Evolutionary conservation across 306 rosid species (phyloP).

Genomic region (Rubus idaeus): DNA sequence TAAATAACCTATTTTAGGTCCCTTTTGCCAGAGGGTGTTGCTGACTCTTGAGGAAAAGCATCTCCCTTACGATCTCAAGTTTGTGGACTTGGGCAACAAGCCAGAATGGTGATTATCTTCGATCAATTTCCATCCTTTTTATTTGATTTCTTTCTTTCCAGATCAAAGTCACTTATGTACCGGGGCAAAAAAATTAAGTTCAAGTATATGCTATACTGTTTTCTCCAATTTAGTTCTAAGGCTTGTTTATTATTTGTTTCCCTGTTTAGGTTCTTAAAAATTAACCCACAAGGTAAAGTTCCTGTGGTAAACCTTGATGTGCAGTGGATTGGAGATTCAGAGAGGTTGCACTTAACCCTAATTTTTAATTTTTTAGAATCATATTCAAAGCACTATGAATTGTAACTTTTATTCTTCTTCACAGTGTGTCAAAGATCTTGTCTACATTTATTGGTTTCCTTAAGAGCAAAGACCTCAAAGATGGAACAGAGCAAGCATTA

Average conservation of each 20-base stretch:
- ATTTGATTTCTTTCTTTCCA: background rate
- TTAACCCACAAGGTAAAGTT: slow-evolving; percentile 78
- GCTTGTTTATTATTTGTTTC: slow-evolving; percentile 16
- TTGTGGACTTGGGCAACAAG: slow-evolving; percentile 76
- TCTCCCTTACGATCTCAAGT: slow-evolving; percentile 75
- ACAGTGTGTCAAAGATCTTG: slow-evolving; percentile 85
- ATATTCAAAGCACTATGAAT: background rate
- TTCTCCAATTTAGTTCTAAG: background rate
- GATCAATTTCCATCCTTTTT: too few species aligned
- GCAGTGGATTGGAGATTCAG: slow-evolving; percentile 72
- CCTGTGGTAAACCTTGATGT: slow-evolving; percentile 74
- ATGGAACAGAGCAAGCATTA: slow-evolving; percentile 84
- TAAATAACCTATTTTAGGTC: slow-evolving; percentile 25
- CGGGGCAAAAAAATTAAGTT: background rate
- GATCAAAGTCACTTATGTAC: background rate
- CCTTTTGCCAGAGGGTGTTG: slow-evolving; percentile 89
- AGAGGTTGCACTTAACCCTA: background rate
- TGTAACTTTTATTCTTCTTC: slow-evolving; percentile 21
- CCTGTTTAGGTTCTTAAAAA: slow-evolving; percentile 64
- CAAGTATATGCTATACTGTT: background rate
- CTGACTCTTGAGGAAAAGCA: slow-evolving; percentile 86
- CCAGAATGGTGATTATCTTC: slow-evolving; percentile 68
- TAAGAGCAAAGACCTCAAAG: slow-evolving; percentile 87
- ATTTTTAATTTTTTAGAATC: background rate
- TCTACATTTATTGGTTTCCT: slow-evolving; percentile 89